phyloP scores from a whole-genome alignment of 2,329 filamentous ascomycete species.

The Daldinia eschscholtzii region DNA sequence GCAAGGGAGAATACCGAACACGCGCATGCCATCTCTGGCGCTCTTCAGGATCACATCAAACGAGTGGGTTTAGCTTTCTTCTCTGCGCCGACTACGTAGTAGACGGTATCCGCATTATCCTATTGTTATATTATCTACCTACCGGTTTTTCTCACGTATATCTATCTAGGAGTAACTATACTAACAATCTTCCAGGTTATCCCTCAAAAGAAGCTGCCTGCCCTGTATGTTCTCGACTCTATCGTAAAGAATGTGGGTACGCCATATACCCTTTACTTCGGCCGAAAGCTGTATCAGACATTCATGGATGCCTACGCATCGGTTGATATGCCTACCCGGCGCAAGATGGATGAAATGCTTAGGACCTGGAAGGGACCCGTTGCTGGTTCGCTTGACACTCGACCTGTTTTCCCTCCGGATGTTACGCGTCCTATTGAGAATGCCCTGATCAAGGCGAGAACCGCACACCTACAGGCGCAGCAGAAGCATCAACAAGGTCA shows the following conservation, averaged over 20 bases:
- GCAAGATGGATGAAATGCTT: slow-evolving; percentile 96
- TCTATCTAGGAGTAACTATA: slow-evolving; percentile 21
- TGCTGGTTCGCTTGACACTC: slow-evolving; percentile 90
- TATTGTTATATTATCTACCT: background rate
- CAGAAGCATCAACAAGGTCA: slow-evolving; percentile 68
- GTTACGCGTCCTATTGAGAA: slow-evolving; percentile 93
- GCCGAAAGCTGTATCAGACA: slow-evolving; percentile 89
- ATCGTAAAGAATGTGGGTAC: slow-evolving; percentile 99
- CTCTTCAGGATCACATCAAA: slow-evolving; percentile 92
- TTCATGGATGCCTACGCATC: slow-evolving; percentile 97
- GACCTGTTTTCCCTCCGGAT: slow-evolving; percentile 90
- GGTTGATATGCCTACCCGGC: slow-evolving; percentile 84
- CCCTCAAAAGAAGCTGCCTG: slow-evolving; percentile 89
- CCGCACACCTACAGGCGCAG: slow-evolving; percentile 70
- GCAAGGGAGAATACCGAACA: slow-evolving; percentile 97
- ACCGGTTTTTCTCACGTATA: background rate
- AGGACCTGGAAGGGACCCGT: slow-evolving; percentile 98
- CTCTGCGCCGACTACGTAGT: slow-evolving; percentile 11
- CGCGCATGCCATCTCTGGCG: slow-evolving; percentile 90
- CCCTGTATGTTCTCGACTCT: slow-evolving; percentile 97
- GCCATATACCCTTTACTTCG: slow-evolving; percentile 95
- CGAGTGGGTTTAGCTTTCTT: slow-evolving; percentile 75
- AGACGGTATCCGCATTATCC: background rate
- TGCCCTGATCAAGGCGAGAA: slow-evolving; percentile 85
- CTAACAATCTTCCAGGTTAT: slow-evolving; percentile 76